Conservation (phyloP, 176 grass and related monocot genomes). For the Zizania latifolia region DNA sequence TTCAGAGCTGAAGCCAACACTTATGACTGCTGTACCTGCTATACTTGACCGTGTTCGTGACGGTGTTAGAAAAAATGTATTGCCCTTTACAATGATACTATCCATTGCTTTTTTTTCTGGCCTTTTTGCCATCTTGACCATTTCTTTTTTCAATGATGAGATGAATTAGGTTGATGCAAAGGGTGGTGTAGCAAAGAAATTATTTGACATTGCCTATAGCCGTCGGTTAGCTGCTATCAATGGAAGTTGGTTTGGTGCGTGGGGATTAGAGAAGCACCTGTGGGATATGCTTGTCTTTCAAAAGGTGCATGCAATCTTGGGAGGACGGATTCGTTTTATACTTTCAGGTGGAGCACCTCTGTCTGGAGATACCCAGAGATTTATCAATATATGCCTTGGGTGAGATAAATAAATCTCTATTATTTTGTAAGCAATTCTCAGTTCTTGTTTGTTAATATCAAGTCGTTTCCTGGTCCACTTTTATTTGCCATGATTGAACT, state of each 20-base stretch:
- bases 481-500: not conserved
- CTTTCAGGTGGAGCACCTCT: conserved; percentile 90
- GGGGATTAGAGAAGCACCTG: conserved; percentile 77
- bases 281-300: conserved; percentile 91
- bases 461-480: not conserved
- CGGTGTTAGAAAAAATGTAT: conserved; percentile 91
- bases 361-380: conserved; percentile 79
- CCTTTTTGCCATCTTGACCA: not conserved
- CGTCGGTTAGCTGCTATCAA: conserved; percentile 79
- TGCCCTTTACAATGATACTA: not conserved
- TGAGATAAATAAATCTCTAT: conserved; percentile 37
- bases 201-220: conserved; percentile 78
- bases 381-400: conserved; percentile 99
- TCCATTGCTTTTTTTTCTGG: not conserved
- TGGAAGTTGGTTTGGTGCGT: conserved; percentile 96
- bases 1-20: conserved; percentile 67
- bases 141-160: not conserved
- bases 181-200: conserved; percentile 71
- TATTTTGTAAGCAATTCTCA: not conserved
- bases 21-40: conserved; percentile 93
- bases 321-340: conserved; percentile 69
- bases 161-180: conserved; percentile 74
- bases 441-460: not conserved
- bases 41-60: conserved; percentile 91
- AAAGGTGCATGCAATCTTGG: conserved; percentile 72